Base-by-base conservation (phyloP, 345 rosid genomes). In the Aethionema arabicum region DNA sequence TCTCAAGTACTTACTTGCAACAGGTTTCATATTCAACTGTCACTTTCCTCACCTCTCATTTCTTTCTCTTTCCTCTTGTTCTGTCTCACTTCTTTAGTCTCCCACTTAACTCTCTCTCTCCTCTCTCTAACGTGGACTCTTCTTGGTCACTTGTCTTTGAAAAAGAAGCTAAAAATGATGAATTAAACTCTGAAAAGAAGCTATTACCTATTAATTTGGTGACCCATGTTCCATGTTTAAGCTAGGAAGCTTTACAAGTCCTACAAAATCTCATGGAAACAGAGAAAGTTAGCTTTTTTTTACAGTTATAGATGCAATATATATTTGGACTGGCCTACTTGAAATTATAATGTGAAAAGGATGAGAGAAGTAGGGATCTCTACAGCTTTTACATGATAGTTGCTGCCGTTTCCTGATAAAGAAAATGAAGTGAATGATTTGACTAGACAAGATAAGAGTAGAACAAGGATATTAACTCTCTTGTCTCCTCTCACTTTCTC, bases 341-440 rank as follows among this genome's bases (percentile, higher is more conserved):
- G 11, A 35, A 6, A n/a, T n/a, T n/a, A n/a, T 56, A 46, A 51
- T 51, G 54, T 59, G 46, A 35, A 35, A 35, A 5, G 38, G 6
- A 37, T 63, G 69, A 49, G 39, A 41, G 69, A 63, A 32, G 15
- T 8, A 3, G 54, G 54, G 44, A 63, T 56, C 41, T 48, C 41
- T 56, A 70, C 60, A 58, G 41, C 69, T 57, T 21, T 57, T 59
- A 56, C 43, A 42, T 42, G 16, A 42, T 63, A 56, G 50, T 50
- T 59, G 69, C 65, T 63, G 64, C 65, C 56, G 54, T 70, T 64
- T 66, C 66, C 6, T 56, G 65, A 48, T 43, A 44, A 47, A 65
- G 57, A 69, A 64, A 60, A 48, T 52, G 64, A 52, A 69, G 14
- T 11, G 48, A 56, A 60, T 64, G 74, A 70, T 64, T 42, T 64